Base-by-base conservation (phyloP, 176 grass and related monocot species). In the Secale cereale region DNA sequence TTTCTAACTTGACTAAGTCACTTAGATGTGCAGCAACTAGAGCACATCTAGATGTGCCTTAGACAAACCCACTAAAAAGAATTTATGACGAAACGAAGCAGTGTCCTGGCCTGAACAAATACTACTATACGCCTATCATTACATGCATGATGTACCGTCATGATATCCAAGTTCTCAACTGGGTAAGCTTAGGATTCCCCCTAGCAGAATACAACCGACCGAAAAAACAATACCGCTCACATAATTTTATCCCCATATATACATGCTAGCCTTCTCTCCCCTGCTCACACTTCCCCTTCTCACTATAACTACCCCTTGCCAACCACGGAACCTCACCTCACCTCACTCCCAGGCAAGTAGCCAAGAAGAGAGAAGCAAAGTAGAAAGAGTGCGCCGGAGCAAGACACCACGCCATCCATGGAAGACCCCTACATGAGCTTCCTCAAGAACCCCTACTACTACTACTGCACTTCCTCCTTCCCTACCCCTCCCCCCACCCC, bases 371-470 rank as follows among this genome's bases (percentile, higher is more conserved):
- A 80, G 69, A 84, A 87, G 77, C 52, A 56, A 86, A 80, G 46
- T 68, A 80, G 80, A 17, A 62, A 71, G 65, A 28, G 46, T 59
- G 31, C 12, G 2, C 46, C 28, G 10, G 20, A 81, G 41, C 79
- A 54, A 82, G 84, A 79, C 86, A 86, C 74, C 66, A 73, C 20
- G 35, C 22, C 64, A 86, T 85, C 82, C 84, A 98, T 98, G 97
- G 97, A 91, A 80, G 93, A 98, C 72, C 89, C 93, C 76, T 98
- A 95, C 90, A 86, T 77, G 39, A 95, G 89, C 87, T 94, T 92
- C 77, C 85, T 91, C 76, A 95, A 91, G 74, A 91, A 89, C 17
- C 76, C 84, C 60, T 91, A 89, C 88, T 90, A 91, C 85, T 81
- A 88, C 80, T 92, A 86, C 60, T 83, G 57, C 85, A 32, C 89